These are phyloP conservation scores for Danielia oregonensis DNA, from an alignment of 805 yeast species.

Conservation along the genomic window DNA sequence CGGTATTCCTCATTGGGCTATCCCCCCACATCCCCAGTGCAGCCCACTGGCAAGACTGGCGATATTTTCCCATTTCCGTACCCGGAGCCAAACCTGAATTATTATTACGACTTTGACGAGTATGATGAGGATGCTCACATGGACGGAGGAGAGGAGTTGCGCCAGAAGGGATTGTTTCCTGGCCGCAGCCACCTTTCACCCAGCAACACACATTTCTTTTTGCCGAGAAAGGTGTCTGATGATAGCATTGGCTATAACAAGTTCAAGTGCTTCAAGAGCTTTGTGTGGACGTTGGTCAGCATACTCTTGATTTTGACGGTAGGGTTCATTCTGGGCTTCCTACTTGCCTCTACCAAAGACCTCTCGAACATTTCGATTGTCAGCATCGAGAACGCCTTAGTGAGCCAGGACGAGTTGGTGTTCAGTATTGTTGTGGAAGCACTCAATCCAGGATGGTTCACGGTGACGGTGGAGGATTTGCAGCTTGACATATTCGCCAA, in stretches of 20 bases:
- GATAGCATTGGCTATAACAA: slow-evolving; percentile 7
- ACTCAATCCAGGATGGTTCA: slow-evolving; percentile 81
- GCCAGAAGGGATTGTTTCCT: slow-evolving; percentile 5
- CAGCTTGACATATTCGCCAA: slow-evolving; percentile 86
- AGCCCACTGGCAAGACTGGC: slow-evolving; percentile 4
- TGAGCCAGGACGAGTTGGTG: slow-evolving; percentile 79
- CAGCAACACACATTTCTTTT: slow-evolving; percentile 21
- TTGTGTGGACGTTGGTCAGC: slow-evolving; percentile 42
- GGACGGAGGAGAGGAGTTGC: slow-evolving; percentile 6
- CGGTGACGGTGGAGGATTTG: slow-evolving; percentile 57
- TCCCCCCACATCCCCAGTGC: slow-evolving; percentile 11
- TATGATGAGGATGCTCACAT: slow-evolving; percentile 31
- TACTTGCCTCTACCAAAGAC: slow-evolving; percentile 84
- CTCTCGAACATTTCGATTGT: slow-evolving; percentile 60
- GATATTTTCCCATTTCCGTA: slow-evolving; percentile 36
- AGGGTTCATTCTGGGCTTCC: slow-evolving; percentile 80
- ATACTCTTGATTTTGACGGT: slow-evolving; percentile 53
- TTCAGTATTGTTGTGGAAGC: slow-evolving; percentile 78
- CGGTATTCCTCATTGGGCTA: slow-evolving; percentile 39
- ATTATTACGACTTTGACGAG: slow-evolving; percentile 38
- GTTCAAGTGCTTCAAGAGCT: slow-evolving; percentile 25
- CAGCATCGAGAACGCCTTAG: slow-evolving; percentile 65
- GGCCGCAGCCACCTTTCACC: slow-evolving; percentile 20
- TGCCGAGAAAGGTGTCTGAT: slow-evolving; percentile 28
- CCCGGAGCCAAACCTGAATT: slow-evolving; percentile 24